Percentiles rank a stretch among this genome's conserved stretches.
These are phyloP conservation scores for Capronia americana DNA, from an alignment of 2,329 filamentous ascomycete genomes.

Conservation along the genomic window DNA sequence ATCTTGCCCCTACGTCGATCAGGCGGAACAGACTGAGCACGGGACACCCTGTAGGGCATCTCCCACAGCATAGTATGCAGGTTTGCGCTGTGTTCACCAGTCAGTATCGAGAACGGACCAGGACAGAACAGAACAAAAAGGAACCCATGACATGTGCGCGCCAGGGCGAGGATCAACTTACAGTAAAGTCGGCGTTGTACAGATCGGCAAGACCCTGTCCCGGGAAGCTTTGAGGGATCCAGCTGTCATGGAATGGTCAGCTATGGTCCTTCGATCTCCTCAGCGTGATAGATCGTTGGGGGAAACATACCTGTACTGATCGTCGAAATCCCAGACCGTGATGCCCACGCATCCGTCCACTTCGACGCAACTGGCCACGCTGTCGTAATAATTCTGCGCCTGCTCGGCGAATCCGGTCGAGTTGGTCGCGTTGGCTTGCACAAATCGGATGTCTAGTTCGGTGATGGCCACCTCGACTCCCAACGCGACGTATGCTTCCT, in stretches of 20 bases:
- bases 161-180: not conserved
- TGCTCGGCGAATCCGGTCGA: constrained; percentile 41
- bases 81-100: constrained; percentile 50
- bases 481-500: constrained; percentile 49
- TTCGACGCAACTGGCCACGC: constrained; percentile 44
- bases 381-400: constrained; percentile 44
- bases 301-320: constrained; percentile 46
- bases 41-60: constrained; percentile 38
- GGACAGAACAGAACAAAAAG: not conserved
- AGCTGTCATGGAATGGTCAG: constrained; percentile 42
- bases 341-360: constrained; percentile 45
- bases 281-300: not conserved
- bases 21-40: constrained; percentile 39
- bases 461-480: constrained; percentile 52
- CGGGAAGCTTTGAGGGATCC: constrained; percentile 52
- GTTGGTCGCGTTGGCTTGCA: constrained; percentile 35
- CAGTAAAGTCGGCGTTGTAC: constrained; percentile 53
- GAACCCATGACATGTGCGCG: not conserved
- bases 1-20: constrained; percentile 1
- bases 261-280: not conserved
- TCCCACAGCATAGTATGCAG: constrained; percentile 50
- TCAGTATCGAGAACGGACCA: not conserved
- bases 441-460: constrained; percentile 59
- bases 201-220: constrained; percentile 53
- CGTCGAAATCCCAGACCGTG: constrained; percentile 53